These are phyloP conservation scores for Thalassiosira livingstoniorum DNA, from an alignment of 352 stramenopile genomes.

Conservation along the genomic window DNA sequence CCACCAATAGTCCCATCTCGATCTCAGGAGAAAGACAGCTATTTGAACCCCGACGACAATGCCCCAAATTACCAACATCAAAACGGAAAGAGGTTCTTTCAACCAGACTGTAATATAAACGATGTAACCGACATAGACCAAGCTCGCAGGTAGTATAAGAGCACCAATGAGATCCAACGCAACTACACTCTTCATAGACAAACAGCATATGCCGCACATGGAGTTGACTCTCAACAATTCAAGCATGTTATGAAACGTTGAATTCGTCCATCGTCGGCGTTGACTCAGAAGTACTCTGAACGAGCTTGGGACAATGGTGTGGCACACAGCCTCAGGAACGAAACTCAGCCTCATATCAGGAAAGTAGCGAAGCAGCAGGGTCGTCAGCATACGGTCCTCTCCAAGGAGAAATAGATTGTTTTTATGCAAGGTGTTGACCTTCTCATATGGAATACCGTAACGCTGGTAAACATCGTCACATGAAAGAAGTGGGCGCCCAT, in stretches of 20 bases:
- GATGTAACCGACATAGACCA: conserved; percentile 35
- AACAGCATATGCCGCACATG: conserved; percentile 43
- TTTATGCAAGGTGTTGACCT: conserved; percentile 66
- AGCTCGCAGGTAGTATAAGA: conserved; percentile 51
- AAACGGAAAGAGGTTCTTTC: neutral
- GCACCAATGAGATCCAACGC: conserved; percentile 43
- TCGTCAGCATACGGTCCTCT: conserved; percentile 76
- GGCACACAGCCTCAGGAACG: conserved; percentile 65
- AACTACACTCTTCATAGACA: conserved; percentile 54
- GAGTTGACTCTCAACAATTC: conserved; percentile 46
- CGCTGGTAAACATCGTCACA: conserved; percentile 58
- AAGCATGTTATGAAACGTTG: conserved; percentile 58
- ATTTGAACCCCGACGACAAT: conserved; percentile 41
- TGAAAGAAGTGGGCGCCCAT: conserved; percentile 50
- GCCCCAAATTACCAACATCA: conserved; percentile 31
- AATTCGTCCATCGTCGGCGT: conserved; percentile 64
- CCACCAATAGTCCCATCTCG: conserved; percentile 32
- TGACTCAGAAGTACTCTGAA: conserved; percentile 63
- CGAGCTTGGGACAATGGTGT: conserved; percentile 70
- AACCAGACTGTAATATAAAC: conserved; percentile 11
- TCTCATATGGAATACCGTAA: conserved; percentile 48
- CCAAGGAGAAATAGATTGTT: conserved; percentile 77
- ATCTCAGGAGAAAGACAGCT: conserved; percentile 39
- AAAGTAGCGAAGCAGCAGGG: conserved; percentile 64
- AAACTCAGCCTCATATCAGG: conserved; percentile 59